Percentiles rank a stretch among this genome's conserved stretches.
Evolutionary conservation across 208 protist species (phyloP).

Genomic region (Leishmania amazonensis): DNA sequence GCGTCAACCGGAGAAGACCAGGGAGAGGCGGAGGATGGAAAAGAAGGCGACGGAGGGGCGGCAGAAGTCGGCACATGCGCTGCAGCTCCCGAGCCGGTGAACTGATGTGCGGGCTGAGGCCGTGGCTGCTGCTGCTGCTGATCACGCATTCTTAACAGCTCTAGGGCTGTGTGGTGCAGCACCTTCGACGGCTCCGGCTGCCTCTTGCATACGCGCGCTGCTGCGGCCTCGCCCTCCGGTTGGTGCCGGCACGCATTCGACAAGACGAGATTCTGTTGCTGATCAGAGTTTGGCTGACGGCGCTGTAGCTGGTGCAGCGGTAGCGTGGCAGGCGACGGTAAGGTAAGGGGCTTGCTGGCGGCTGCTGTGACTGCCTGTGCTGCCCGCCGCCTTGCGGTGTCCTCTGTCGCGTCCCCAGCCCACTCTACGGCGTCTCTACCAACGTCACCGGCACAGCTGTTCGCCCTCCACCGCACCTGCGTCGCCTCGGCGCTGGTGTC

Average conservation of each 20-base stretch:
- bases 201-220: not conserved
- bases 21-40: not conserved
- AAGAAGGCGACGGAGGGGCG: not conserved
- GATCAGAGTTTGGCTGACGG: not conserved
- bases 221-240: not conserved
- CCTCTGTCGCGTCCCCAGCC: not conserved
- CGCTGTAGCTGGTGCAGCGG: not conserved
- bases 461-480: not conserved
- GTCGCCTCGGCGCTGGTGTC: not conserved
- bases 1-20: not conserved
- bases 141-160: slow-evolving; percentile 10
- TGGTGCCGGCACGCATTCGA: not conserved
- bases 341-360: not conserved
- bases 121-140: not conserved
- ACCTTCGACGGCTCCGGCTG: not conserved
- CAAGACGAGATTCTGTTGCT: not conserved
- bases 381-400: not conserved
- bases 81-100: not conserved
- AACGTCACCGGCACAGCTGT: not conserved
- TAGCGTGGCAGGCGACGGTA: not conserved
- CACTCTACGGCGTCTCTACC: not conserved
- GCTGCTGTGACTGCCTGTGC: not conserved
- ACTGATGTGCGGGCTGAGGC: slow-evolving; percentile 5
- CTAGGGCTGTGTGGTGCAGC: slow-evolving; percentile 21
- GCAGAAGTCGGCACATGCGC: not conserved